Percentiles rank a stretch among this genome's conserved stretches.
Conservation (phyloP, 306 rosid species). For the Lathyrus aphaca region DNA sequence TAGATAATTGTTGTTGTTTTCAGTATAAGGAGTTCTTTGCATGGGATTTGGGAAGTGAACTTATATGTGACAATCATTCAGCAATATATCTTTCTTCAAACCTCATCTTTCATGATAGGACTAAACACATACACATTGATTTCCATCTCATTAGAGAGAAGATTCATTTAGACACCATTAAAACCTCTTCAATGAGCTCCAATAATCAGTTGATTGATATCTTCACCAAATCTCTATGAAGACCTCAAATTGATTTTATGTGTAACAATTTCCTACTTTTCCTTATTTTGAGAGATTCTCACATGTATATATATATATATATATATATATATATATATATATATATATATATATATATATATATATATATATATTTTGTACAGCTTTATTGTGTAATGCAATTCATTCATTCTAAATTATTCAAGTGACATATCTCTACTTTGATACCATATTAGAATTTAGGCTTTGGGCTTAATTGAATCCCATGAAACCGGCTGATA, state of each 20-base stretch:
- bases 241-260: background rate
- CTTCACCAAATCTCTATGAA: background rate
- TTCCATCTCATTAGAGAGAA: background rate
- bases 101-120: background rate
- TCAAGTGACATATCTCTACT: background rate
- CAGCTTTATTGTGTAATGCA: background rate
- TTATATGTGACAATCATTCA: background rate
- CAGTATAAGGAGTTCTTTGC: constrained; percentile 1
- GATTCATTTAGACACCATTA: background rate
- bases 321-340: too few species aligned
- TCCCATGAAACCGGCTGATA: background rate
- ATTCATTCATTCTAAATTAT: constrained; percentile 3
- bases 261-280: background rate
- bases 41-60: background rate
- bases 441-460: background rate
- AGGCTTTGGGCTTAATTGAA: background rate
- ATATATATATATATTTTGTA: background rate
- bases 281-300: background rate
- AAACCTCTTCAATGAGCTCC: background rate
- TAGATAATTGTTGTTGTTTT: background rate
- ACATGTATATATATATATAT: background rate
- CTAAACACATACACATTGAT: background rate
- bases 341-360: too few species aligned
- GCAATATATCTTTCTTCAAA: background rate
- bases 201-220: background rate